Evolutionary conservation across 768 basidiomycete genomes (phyloP).

Genomic region (Phaeotremella fagi): DNA sequence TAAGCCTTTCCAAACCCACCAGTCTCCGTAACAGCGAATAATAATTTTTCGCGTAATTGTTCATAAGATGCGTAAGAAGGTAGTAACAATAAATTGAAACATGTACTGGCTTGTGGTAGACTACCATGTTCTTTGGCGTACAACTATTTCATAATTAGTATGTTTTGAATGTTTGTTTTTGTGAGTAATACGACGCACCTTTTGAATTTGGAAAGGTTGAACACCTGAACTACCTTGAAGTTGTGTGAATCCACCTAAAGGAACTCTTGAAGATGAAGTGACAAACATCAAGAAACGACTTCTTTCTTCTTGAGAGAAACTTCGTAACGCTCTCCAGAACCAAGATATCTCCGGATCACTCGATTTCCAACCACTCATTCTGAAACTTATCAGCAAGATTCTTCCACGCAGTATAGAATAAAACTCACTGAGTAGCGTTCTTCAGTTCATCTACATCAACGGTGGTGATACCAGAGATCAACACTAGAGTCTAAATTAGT

Average conservation of each 20-base stretch:
- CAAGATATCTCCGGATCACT: conserved; percentile 89
- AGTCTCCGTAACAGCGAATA: conserved; percentile 91
- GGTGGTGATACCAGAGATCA: conserved; percentile 78
- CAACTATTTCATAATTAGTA: conserved; percentile 17
- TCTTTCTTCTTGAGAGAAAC: conserved; percentile 92
- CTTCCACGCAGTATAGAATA: conserved; percentile 59
- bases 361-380: conserved; percentile 45
- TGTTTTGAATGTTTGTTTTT: neutral
- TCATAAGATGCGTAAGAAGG: conserved; percentile 95
- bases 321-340: conserved; percentile 99
- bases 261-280: conserved; percentile 83
- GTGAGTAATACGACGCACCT: conserved; percentile 64
- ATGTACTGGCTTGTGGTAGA: conserved; percentile 42
- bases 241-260: conserved; percentile 87
- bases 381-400: conserved; percentile 48
- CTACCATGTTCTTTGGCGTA: conserved; percentile 19
- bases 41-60: conserved; percentile 82
- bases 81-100: conserved; percentile 52
- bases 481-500: conserved; percentile 35
- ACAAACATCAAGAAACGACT: conserved; percentile 97
- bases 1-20: conserved; percentile 87
- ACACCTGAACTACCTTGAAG: conserved; percentile 69
- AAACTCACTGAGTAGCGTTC: conserved; percentile 45
- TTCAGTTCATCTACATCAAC: conserved; percentile 86
- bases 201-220: conserved; percentile 92